A percentile compares a stretch with the other conserved stretches of the same genome.
Conservation (phyloP, 2,329 filamentous ascomycete genomes). For the Penicillium oxalicum region DNA sequence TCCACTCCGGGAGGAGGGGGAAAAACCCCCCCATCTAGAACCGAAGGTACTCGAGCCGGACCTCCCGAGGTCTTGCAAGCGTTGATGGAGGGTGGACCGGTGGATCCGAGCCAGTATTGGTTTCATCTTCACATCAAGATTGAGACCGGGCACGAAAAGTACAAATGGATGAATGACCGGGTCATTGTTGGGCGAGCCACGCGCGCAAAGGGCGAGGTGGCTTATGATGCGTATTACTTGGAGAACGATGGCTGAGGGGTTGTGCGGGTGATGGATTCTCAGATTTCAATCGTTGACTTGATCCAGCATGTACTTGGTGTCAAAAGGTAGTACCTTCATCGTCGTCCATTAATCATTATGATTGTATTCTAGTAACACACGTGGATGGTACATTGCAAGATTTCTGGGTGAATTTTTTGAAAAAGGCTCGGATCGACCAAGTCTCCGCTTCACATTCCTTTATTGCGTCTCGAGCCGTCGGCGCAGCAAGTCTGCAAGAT, state of each 20-base stretch:
- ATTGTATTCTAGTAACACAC: too few relatives aligned
- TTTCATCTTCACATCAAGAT: conserved; percentile 25
- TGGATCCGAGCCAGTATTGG: conserved; percentile 23
- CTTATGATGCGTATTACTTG: conserved; percentile 25
- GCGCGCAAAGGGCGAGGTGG: conserved; percentile 21
- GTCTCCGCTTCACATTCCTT: too few relatives aligned
- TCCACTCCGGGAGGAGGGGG: too few relatives aligned
- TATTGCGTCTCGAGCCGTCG: conserved; percentile 14
- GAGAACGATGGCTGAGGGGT: conserved; percentile 14
- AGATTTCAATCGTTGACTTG: too few relatives aligned
- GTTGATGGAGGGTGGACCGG: conserved; percentile 22
- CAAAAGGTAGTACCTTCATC: too few relatives aligned
- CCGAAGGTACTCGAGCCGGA: conserved; percentile 24
- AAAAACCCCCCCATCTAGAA: conserved; percentile 6
- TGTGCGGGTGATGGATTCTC: too few relatives aligned
- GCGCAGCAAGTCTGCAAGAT: conserved; percentile 25
- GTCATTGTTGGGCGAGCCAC: conserved; percentile 23
- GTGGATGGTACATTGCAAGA: too few relatives aligned
- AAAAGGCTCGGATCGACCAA: too few relatives aligned
- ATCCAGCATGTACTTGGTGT: too few relatives aligned
- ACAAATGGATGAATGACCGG: conserved; percentile 25
- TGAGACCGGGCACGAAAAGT: conserved; percentile 22
- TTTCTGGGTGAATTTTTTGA: too few relatives aligned
- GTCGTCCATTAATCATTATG: too few relatives aligned
- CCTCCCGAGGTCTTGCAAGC: conserved; percentile 22